Evolutionary conservation across 176 grass and related monocot species (phyloP), one percentile per base, ranked within the genome.

Genomic region (Musa troglodytarum): DNA sequence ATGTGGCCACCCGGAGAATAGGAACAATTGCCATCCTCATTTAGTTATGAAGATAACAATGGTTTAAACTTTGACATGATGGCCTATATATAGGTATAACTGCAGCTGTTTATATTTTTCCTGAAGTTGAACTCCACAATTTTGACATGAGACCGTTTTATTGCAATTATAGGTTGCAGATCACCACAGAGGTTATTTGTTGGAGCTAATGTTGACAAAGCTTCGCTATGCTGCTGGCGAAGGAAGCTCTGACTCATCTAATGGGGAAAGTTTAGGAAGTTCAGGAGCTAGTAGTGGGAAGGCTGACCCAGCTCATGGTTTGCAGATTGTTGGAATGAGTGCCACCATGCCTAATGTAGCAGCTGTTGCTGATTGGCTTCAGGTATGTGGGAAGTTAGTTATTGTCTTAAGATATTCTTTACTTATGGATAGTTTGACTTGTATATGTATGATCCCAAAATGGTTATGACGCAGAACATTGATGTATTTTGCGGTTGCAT

Each of bases 301-400:
- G 71, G 75, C 50, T 62, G 84, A 84, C 79, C 55, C 78, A 77
- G 69, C 83, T 83, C 85, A 80, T 82, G 90, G 86, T 63, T 90
- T 97, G 72, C 94, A 97, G 83, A 90, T 97, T 77, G 85, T 97
- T 76, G 90, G 90, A 63, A 97, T 97, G 94, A 97, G 94, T 81
- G 94, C 94, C 77, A 97, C 90, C 73, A 97, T 97, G 94, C 90
- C 94, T 76, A 97, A 97, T 21, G 86, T 97, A 52, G 90, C 83
- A 80, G 90, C 86, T 26, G 88, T 93, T 57, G 94, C 94, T 77
- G 82, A 88, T 82, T 97, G 94, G 94, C 90, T 97, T 83, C 89
- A 93, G 89, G 92, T 96, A 87, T 86, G 85, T 80, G 54, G 29
- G 74, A 69, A 50, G 12, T 53, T 68, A 23, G 8, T 82, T 49